These are phyloP conservation scores for Candida freyschussii DNA, from an alignment of 1,139 yeast genomes.

Conservation along the genomic window DNA sequence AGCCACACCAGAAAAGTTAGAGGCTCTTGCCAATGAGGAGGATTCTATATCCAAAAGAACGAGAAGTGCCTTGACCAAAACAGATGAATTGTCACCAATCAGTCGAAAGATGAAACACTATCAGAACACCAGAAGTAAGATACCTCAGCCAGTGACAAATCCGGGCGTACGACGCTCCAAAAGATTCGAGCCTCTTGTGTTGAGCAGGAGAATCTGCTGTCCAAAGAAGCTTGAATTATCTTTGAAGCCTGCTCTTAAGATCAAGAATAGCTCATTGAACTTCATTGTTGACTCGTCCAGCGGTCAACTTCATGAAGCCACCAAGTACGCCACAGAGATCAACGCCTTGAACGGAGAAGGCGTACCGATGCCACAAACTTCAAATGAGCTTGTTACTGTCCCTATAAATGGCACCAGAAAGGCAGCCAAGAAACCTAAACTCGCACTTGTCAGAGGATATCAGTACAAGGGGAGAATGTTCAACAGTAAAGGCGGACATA, in stretches of 20 bases:
- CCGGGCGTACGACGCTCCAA: conserved; percentile 18
- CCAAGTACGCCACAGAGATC: conserved; percentile 70
- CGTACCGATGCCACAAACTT: conserved; percentile 56
- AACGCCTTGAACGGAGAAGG: conserved; percentile 62
- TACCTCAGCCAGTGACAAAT: conserved; percentile 15
- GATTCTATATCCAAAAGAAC: conserved; percentile 13
- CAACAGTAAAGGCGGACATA: conserved; percentile 5
- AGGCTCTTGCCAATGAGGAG: conserved; percentile 2
- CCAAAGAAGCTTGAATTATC: conserved; percentile 16
- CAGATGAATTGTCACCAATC: conserved; percentile 7
- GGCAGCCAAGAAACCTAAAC: conserved; percentile 17
- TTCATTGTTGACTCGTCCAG: conserved; percentile 64
- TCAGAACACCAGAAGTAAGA: conserved; percentile 16
- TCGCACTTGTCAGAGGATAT: conserved; percentile 22
- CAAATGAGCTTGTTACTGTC: conserved; percentile 59
- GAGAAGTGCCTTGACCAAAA: conserved; percentile 2
- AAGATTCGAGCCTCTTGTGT: conserved; percentile 12
- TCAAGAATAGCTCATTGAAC: conserved; percentile 30
- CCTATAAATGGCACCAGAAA: conserved; percentile 47
- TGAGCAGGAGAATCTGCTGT: conserved; percentile 10
- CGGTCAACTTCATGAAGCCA: conserved; percentile 64
- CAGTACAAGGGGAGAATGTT: conserved; percentile 4
- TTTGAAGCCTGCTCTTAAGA: conserved; percentile 16
- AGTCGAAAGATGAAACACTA: conserved; percentile 5
- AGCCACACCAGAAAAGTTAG: conserved; percentile 16